These are phyloP conservation scores for Blastomyces emzantsi DNA, from an alignment of 2,329 filamentous ascomycete genomes.

Conservation along the genomic window DNA sequence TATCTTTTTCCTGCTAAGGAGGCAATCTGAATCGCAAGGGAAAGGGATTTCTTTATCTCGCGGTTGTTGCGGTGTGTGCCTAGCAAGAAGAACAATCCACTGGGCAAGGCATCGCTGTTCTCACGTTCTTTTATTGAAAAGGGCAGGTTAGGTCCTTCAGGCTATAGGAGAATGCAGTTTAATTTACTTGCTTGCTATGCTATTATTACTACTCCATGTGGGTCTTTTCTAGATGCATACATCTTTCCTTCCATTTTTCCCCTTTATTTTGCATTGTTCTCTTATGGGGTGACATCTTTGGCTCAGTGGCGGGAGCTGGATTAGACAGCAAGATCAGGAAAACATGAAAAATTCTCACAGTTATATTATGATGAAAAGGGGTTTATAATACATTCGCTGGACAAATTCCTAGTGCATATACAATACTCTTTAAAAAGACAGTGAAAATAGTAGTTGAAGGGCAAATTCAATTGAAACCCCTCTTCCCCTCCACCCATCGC, in stretches of 20 bases:
- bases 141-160: background rate
- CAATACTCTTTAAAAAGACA: background rate
- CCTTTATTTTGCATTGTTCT: background rate
- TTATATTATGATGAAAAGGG: background rate
- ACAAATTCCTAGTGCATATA: background rate
- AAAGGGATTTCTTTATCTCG: background rate
- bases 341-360: background rate
- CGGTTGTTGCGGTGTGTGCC: background rate
- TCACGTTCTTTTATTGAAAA: background rate
- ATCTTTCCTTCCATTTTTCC: too few species aligned
- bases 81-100: background rate
- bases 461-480: background rate
- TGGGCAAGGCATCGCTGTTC: background rate
- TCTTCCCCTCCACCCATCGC: background rate
- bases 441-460: background rate
- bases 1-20: background rate
- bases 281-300: background rate
- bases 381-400: background rate
- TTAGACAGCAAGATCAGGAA: background rate
- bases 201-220: background rate
- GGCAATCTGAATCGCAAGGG: background rate
- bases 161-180: background rate
- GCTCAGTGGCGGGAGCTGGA: background rate
- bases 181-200: background rate
- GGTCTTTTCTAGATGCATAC: background rate